Conservation (phyloP, 2,329 filamentous ascomycete genomes). For the Aspergillus novoparasiticus region DNA sequence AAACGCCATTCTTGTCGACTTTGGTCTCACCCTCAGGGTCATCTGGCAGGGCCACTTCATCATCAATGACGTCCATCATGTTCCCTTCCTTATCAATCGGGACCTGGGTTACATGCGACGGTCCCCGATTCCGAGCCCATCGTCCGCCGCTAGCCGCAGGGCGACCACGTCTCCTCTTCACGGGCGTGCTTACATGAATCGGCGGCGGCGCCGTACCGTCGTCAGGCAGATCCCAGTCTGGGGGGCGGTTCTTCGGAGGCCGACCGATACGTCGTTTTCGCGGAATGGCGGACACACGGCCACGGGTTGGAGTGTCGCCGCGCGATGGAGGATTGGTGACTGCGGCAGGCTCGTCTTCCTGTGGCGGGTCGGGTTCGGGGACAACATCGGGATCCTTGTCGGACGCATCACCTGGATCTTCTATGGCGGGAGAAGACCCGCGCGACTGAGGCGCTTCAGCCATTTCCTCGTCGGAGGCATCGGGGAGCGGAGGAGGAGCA, state of each 20-base stretch:
- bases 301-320: conserved; percentile 56
- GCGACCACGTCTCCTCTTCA: conserved; percentile 60
- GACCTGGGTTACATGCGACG: conserved; percentile 77
- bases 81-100: conserved; percentile 93
- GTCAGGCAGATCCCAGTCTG: conserved; percentile 70
- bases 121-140: conserved; percentile 73
- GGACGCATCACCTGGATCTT: conserved; percentile 38
- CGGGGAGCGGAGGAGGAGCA: conserved; percentile 43
- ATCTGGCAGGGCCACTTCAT: conserved; percentile 86
- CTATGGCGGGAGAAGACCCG: conserved; percentile 33
- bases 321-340: conserved; percentile 47
- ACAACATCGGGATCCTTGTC: conserved; percentile 30
- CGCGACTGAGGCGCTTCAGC: conserved; percentile 38
- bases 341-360: conserved; percentile 49
- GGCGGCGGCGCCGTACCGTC: conserved; percentile 50
- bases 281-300: conserved; percentile 59
- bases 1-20: conserved; percentile 84
- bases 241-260: conserved; percentile 80
- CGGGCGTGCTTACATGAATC: conserved; percentile 53
- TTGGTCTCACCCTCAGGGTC: conserved; percentile 89
- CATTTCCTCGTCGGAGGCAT: conserved; percentile 51
- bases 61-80: conserved; percentile 83
- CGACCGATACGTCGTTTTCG: conserved; percentile 77
- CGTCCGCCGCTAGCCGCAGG: conserved; percentile 60
- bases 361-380: conserved; percentile 36